These are phyloP conservation scores for Paradendryphiella salina DNA, from an alignment of 2,329 filamentous ascomycete species.

Conservation along the genomic window DNA sequence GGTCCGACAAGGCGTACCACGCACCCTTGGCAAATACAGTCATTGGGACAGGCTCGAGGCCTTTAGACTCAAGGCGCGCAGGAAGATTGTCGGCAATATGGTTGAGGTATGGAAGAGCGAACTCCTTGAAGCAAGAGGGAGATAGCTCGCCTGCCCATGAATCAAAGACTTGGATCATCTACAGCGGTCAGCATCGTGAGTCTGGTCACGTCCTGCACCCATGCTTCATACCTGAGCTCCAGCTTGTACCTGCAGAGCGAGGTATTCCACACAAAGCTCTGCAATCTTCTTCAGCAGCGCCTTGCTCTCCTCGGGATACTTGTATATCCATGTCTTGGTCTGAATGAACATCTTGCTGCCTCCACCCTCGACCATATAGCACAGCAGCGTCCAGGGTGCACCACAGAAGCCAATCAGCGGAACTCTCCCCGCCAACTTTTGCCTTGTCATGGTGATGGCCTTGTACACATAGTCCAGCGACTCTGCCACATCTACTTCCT, in stretches of 20 bases:
- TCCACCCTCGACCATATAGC: conserved; percentile 98
- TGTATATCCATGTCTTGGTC: conserved; percentile 96
- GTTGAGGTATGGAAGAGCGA: conserved; percentile 82
- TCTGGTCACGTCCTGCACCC: neutral
- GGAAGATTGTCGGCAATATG: conserved; percentile 84
- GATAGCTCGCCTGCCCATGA: conserved; percentile 96
- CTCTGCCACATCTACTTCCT: conserved; percentile 78
- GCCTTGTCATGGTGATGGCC: conserved; percentile 86
- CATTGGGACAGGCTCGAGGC: conserved; percentile 84
- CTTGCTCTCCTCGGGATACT: conserved; percentile 78
- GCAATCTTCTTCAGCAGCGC: conserved; percentile 86
- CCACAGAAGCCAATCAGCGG: conserved; percentile 96
- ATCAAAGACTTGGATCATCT: conserved; percentile 95
- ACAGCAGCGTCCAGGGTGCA: conserved; percentile 93
- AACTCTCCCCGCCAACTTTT: conserved; percentile 84
- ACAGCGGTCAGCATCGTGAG: conserved; percentile 18
- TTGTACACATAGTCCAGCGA: conserved; percentile 95
- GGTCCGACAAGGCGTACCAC: conserved; percentile 88
- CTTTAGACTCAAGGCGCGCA: conserved; percentile 70
- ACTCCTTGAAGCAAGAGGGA: conserved; percentile 78
- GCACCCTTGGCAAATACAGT: conserved; percentile 97
- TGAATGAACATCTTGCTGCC: conserved; percentile 94
- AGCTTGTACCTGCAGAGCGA: conserved; percentile 88
- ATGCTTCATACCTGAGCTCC: conserved; percentile 72
- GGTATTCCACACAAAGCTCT: conserved; percentile 90